Conservation (phyloP, 2,329 filamentous ascomycete species). For the Hawksworthiomyces lignivorus region DNA sequence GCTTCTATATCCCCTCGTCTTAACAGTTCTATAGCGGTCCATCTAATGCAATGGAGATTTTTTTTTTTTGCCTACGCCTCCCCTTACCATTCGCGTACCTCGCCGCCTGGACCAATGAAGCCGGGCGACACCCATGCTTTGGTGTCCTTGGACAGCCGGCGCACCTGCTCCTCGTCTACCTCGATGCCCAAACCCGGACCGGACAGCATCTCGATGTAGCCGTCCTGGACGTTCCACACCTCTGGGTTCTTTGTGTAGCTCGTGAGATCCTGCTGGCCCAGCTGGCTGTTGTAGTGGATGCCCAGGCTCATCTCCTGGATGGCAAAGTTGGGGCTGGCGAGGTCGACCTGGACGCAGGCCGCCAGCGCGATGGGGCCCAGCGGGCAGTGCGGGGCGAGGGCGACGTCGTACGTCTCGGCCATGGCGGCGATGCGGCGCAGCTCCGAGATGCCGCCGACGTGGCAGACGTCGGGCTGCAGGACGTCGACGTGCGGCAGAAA, state of each 20-base stretch:
- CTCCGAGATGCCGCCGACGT: constrained; percentile 59
- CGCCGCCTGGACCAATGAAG: constrained; percentile 51
- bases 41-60: no score
- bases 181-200: constrained; percentile 55
- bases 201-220: constrained; percentile 46
- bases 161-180: constrained; percentile 54
- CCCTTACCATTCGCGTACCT: constrained; percentile 50
- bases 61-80: no score
- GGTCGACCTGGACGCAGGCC: constrained; percentile 54
- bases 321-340: constrained; percentile 47
- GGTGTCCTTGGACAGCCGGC: constrained; percentile 40
- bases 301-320: constrained; percentile 65
- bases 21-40: no score
- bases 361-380: constrained; percentile 60
- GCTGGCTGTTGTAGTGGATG: constrained; percentile 59
- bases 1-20: no score
- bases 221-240: constrained; percentile 44
- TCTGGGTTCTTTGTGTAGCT: constrained; percentile 51
- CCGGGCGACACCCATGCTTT: constrained; percentile 47
- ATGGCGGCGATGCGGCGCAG: constrained; percentile 54
- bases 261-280: constrained; percentile 46
- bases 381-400: constrained; percentile 58
- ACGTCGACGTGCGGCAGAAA: constrained; percentile 61
- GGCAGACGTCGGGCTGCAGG: constrained; percentile 57
- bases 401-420: constrained; percentile 59